Percentiles rank a stretch among this genome's conserved stretches.
These are phyloP conservation scores for Penicillium verhagenii DNA, from an alignment of 495 filamentous ascomycete species.

Conservation along the genomic window DNA sequence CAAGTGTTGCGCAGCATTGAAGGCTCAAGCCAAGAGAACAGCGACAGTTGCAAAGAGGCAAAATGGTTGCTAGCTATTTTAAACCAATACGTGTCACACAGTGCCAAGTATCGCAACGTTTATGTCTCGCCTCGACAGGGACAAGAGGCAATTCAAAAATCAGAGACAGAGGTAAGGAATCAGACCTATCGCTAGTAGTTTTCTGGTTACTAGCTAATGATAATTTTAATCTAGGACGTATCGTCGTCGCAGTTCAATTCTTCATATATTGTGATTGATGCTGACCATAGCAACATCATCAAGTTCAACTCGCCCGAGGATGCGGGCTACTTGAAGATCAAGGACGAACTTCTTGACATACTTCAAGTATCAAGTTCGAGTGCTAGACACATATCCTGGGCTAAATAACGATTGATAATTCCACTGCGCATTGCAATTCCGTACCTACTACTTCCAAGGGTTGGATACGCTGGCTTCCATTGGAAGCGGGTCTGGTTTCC, in stretches of 20 bases:
- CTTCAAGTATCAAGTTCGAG: neutral
- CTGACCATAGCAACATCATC: slow-evolving; percentile 10
- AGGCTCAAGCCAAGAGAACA: slow-evolving; percentile 7
- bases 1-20: neutral
- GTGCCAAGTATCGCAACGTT: slow-evolving; percentile 1
- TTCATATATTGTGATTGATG: slow-evolving; percentile 7
- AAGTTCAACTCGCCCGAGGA: slow-evolving; percentile 8
- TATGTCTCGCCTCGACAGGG: slow-evolving; percentile 1
- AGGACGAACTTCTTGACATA: slow-evolving; percentile 2
- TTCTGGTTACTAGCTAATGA: neutral
- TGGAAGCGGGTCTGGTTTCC: too few species aligned
- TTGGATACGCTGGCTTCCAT: too few species aligned
- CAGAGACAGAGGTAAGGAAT: slow-evolving; percentile 1
- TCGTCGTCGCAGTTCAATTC: neutral
- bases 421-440: too few species aligned
- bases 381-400: neutral
- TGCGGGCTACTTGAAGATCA: slow-evolving; percentile 10
- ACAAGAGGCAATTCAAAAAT: neutral
- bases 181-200: neutral
- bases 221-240: neutral
- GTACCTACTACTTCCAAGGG: too few species aligned
- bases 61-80: slow-evolving; percentile 6
- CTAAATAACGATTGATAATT: neutral
- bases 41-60: slow-evolving; percentile 12
- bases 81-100: neutral